Percentiles rank a stretch among this genome's conserved stretches.
These are phyloP conservation scores for Tolypocladium album DNA, from an alignment of 2,329 filamentous ascomycete genomes.

Conservation along the genomic window DNA sequence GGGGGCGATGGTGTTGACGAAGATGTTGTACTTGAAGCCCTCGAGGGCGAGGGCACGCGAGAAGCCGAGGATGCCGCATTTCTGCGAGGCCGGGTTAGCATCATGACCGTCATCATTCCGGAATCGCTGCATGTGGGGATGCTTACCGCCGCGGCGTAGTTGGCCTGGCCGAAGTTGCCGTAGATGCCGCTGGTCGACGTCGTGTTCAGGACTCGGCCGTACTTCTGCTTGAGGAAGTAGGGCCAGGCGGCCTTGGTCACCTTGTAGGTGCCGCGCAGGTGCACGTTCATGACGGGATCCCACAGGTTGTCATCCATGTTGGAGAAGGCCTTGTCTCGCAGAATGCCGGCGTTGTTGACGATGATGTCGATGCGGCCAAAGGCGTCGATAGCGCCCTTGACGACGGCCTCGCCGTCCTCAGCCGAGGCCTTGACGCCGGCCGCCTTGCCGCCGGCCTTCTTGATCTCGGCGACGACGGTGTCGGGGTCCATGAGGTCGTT, in stretches of 20 bases:
- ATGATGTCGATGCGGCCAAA: conserved; percentile 92
- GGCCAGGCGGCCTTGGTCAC: conserved; percentile 96
- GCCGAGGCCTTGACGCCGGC: conserved; percentile 89
- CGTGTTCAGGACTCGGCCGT: conserved; percentile 92
- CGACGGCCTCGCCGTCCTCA: conserved; percentile 81
- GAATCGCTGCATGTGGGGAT: background rate
- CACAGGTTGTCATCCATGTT: conserved; percentile 96
- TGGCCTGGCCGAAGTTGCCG: conserved; percentile 97
- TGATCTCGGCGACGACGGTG: conserved; percentile 83
- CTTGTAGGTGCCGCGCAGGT: conserved; percentile 92
- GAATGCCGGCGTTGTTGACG: conserved; percentile 96
- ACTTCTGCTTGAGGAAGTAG: conserved; percentile 96
- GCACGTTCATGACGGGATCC: conserved; percentile 86
- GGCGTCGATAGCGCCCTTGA: conserved; percentile 87
- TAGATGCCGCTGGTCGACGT: conserved; percentile 96
- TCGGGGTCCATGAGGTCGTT: conserved; percentile 95
- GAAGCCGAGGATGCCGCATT: conserved; percentile 89
- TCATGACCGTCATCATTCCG: too few relatives aligned
- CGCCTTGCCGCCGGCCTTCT: conserved; percentile 78
- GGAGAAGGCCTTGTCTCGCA: conserved; percentile 92
- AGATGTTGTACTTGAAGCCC: conserved; percentile 95
- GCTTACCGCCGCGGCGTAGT: conserved; percentile 78
- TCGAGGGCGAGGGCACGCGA: conserved; percentile 87
- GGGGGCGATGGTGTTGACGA: conserved; percentile 93
- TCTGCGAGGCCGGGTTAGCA: conserved; percentile 32